Base-by-base conservation (phyloP, 179 eudicot species). In the Nepenthes alata region DNA sequence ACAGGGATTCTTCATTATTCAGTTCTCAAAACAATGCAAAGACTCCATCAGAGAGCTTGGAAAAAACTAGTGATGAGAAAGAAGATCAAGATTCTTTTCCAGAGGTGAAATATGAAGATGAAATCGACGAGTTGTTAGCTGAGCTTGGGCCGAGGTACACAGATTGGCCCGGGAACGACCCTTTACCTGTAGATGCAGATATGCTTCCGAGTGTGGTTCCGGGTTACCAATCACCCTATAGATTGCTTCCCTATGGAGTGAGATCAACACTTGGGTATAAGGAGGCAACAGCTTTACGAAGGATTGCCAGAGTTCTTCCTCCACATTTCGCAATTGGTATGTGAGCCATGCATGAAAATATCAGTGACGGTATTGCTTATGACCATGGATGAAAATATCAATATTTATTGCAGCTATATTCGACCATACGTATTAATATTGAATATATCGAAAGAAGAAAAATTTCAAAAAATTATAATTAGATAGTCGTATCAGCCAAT, bases 301-400 rank as follows among this genome's bases (percentile, higher is more conserved):
- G 96, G 82, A 80, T 91, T 76, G 96, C 98, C 34, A 81, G 96
- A 77, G 78, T 78, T 67, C 76, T 91, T 37, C 96, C 98, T 68
- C 98, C 98, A 48, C 98, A 91, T 83, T 91, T 91, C 76, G 96
- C 98, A 62, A 68, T 91, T 69, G 98, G 98, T 89, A 83, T 62
- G 71, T 61, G 25, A 25, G 25, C 25, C 25, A 25, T 25, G 25
- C 25, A 25, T 25, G 25, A 25, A 25, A 25, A 25, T 25, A 25
- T 25, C 25, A 0, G 1, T 25, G 25, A 25, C 1, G 25, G 25
- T 25, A 25, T 25, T 25, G 25, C 1, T 25, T 1, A 25, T 25
- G 25, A 25, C 25, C 25, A 25, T 25, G 25, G 25, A 25, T 25
- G 25, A 25, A 25, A 25, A 25, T 25, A 25, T 25, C 25, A 0